Percentiles rank a stretch among this genome's conserved stretches.
Evolutionary conservation across 2,329 filamentous ascomycete species (phyloP).

Genomic region (Diaporthe sp.): DNA sequence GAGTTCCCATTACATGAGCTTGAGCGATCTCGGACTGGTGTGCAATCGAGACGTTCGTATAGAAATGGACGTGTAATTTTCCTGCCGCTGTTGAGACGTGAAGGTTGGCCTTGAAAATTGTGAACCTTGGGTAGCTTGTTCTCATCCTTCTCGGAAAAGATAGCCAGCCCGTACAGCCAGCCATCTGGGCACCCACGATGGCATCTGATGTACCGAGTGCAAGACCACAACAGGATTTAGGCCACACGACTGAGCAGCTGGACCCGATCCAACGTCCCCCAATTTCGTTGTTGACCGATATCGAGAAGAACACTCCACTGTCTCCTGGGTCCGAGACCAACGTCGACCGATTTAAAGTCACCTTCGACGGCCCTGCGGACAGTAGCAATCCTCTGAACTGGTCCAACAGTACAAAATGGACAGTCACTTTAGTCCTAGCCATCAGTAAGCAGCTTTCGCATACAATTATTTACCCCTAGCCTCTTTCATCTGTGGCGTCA

Average conservation of each 20-base stretch:
- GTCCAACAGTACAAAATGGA: slow-evolving; percentile 59
- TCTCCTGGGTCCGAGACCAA: not conserved
- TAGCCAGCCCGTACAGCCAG: too few relatives aligned
- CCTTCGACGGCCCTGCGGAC: not conserved
- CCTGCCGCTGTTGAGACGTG: not conserved
- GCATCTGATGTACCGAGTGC: not conserved
- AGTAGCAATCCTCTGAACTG: slow-evolving; percentile 56
- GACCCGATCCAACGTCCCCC: not conserved
- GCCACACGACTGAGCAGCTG: not conserved
- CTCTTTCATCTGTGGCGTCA: too few relatives aligned
- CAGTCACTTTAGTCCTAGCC: slow-evolving; percentile 62
- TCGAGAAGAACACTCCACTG: not conserved
- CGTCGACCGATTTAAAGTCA: not conserved
- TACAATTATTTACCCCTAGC: too few relatives aligned
- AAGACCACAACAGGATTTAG: not conserved
- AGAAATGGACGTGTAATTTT: not conserved
- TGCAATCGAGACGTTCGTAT: not conserved
- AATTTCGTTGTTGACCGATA: not conserved
- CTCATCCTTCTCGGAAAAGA: not conserved
- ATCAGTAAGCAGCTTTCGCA: slow-evolving; percentile 45
- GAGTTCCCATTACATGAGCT: not conserved
- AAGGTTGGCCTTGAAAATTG: not conserved
- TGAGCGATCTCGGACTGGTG: slow-evolving; percentile 3
- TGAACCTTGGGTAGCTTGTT: not conserved
- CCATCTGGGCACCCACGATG: not conserved